Conservation (phyloP, 352 stramenopile species). For the Globisporangium splendens region DNA sequence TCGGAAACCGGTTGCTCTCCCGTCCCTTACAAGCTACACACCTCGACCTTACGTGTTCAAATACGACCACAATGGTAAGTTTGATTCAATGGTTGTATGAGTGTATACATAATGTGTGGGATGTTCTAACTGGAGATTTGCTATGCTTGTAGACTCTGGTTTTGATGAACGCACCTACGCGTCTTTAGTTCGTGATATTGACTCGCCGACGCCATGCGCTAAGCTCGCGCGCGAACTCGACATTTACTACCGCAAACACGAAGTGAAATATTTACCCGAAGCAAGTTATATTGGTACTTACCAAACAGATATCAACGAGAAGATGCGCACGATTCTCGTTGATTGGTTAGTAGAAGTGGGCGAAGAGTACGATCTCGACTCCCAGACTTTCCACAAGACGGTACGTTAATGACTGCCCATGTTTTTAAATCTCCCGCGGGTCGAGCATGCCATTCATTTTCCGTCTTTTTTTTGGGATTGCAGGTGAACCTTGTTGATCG, state of each 20-base stretch:
- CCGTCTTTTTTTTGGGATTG: neutral
- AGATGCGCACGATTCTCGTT: slow-evolving; percentile 99
- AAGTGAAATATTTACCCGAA: slow-evolving; percentile 66
- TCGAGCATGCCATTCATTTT: too few relatives aligned
- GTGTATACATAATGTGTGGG: too few relatives aligned
- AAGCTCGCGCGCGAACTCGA: slow-evolving; percentile 69
- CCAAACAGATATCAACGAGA: slow-evolving; percentile 98
- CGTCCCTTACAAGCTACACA: slow-evolving; percentile 19
- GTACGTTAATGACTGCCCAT: slow-evolving; percentile 19
- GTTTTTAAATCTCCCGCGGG: too few relatives aligned
- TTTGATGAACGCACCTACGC: slow-evolving; percentile 65
- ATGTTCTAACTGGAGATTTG: neutral
- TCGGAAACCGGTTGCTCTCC: neutral
- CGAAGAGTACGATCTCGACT: slow-evolving; percentile 83
- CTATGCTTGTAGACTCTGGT: slow-evolving; percentile 37
- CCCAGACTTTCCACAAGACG: slow-evolving; percentile 80
- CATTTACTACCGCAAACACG: slow-evolving; percentile 61
- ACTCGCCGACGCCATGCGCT: slow-evolving; percentile 36
- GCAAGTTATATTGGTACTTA: slow-evolving; percentile 60
- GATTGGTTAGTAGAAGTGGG: slow-evolving; percentile 97
- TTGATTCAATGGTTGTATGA: neutral
- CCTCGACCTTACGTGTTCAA: slow-evolving; percentile 53
- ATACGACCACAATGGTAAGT: slow-evolving; percentile 43
- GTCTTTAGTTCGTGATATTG: slow-evolving; percentile 52
- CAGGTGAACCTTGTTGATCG: slow-evolving; percentile 83